Conservation (phyloP, 441 rosid species). For the Gossypium lobatum region DNA sequence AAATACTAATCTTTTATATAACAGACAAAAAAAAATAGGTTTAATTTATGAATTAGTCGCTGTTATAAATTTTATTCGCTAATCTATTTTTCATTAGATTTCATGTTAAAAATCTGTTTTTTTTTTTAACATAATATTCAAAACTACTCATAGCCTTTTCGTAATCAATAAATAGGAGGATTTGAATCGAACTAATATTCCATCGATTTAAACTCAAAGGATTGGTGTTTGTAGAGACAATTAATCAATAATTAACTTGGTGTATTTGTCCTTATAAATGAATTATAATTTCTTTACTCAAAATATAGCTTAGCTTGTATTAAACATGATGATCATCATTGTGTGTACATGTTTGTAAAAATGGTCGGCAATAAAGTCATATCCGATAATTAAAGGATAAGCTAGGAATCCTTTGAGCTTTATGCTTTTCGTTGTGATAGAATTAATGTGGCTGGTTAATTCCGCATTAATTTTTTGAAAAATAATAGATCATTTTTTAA, state of each 20-base stretch:
- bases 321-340: not conserved
- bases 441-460: no score
- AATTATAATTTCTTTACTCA: no score
- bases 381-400: not conserved
- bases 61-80: not conserved
- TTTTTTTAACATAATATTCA: rapidly evolving
- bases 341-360: not conserved
- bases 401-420: not conserved
- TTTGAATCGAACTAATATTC: no score
- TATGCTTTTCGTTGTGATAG: not conserved
- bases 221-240: not conserved
- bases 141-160: rapidly evolving
- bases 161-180: no score
- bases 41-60: not conserved
- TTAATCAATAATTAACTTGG: not conserved
- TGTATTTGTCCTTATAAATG: not conserved
- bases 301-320: not conserved
- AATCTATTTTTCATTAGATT: not conserved
- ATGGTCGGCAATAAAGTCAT: not conserved
- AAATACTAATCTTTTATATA: no score
- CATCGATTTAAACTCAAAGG: not conserved
- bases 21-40: no score
- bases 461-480: no score
- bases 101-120: not conserved
- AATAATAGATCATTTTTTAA: no score